Base-by-base conservation (phyloP, 768 basidiomycete species). In the Tylopilus felleus region DNA sequence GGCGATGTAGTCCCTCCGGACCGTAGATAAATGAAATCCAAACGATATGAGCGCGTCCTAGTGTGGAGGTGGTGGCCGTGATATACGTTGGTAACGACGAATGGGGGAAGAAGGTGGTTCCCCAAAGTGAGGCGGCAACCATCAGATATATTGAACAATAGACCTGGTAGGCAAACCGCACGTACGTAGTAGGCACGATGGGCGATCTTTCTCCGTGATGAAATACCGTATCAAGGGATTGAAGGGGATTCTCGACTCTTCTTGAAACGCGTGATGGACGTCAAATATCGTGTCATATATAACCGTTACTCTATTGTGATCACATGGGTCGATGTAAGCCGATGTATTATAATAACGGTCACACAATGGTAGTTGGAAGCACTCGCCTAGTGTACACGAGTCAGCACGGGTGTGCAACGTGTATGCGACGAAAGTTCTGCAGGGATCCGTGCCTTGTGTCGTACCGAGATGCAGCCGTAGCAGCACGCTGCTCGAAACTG, bases 171-270 rank as follows among this genome's bases (percentile, higher is more conserved):
- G 22, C 22, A 22, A 31, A 25, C 13, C 47, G 16, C 27, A 33
- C 44, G 23, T 4, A 14, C 35, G 21, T 33, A 25, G 43, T 9
- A 3, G 25, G 25, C 25, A 7, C 35, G 49, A 58, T 29, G 50
- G 57, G n/a, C 61, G 43, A 56, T 63, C 57, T 47, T 41, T n/a
- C 50, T 31, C 52, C 57, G 51, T 40, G 31, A 60, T 59, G 57
- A 60, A 41, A 35, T 36, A 21, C 39, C 22, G 28, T 50, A 47
- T 58, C 50, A 35, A 47, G 14, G 40, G 29, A 21, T 43, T 41
- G 50, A 35, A 14, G 40, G 38, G 33, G 49, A 46, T 52, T 51
- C 47, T 27, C 41, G 22, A 22, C 45, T n/a, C n/a, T 63, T 56
- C 51, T 51, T 44, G 53, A 56, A 56, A 64, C 62, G 53, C 45